Evolutionary conservation across 768 basidiomycete species (phyloP).

Genomic region (Cystobasidium ongulense): DNA sequence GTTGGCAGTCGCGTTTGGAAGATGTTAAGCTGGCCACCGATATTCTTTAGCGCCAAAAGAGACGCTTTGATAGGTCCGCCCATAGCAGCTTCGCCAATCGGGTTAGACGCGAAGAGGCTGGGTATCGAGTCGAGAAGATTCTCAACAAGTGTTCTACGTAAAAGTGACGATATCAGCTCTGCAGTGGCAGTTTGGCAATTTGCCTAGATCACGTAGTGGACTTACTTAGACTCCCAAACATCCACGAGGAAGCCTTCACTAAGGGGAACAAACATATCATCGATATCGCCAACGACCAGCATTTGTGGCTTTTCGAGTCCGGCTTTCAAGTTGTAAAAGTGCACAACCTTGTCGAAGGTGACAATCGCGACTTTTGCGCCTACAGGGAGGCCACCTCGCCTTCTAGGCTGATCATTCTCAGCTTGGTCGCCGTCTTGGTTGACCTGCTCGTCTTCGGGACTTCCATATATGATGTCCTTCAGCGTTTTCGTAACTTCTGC

Average conservation of each 20-base stretch:
- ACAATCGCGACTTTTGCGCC: constrained; percentile 59
- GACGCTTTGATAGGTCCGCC: constrained; percentile 68
- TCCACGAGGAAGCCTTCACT: constrained; percentile 66
- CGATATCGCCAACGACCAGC: constrained; percentile 75
- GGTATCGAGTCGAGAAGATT: constrained; percentile 61
- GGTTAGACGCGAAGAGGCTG: constrained; percentile 53
- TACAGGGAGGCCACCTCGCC: constrained; percentile 33
- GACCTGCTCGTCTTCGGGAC: constrained; percentile 44
- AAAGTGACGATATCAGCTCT: constrained; percentile 15
- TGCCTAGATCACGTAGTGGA: no score
- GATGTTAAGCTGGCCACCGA: constrained; percentile 43
- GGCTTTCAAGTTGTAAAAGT: constrained; percentile 80
- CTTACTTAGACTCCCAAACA: constrained; percentile 62
- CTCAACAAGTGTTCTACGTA: constrained; percentile 57
- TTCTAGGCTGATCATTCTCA: constrained; percentile 26
- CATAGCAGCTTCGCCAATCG: constrained; percentile 57
- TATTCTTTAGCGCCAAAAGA: constrained; percentile 55
- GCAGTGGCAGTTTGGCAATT: no score
- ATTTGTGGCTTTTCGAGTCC: constrained; percentile 55
- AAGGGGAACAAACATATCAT: constrained; percentile 83
- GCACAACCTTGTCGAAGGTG: constrained; percentile 69
- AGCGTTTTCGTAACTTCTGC: constrained; percentile 59
- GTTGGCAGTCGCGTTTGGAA: constrained; percentile 44
- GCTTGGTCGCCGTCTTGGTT: constrained; percentile 37
- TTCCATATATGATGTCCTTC: constrained; percentile 59